Base-by-base conservation (phyloP, 2,329 filamentous ascomycete genomes). In the Alternaria longipes region DNA sequence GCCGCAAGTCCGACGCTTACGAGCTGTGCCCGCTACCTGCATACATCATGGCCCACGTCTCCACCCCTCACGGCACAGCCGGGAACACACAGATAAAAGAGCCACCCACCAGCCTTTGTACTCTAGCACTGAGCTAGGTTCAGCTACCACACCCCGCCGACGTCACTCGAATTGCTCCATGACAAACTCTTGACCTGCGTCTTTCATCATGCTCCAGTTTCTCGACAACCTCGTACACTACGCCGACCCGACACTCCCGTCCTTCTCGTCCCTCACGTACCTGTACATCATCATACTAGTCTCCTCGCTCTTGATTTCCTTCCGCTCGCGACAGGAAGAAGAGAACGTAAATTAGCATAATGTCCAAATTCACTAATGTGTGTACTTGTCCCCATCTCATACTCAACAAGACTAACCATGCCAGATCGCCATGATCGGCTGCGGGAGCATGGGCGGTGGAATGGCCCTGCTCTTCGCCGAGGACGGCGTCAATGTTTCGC, bases 381-480 rank as follows among this genome's bases (percentile, higher is more conserved):
- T 59, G 74, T 69, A 1, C 3, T 28, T 12, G 2, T 26, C n/a
- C 20, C 18, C 16, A 8, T 36, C 8, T 22, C 3, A 44, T 11
- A 8, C 6, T 12, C 0, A n/a, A 2, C 8, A n/a, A 5, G 20
- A 11, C 61, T 71, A 11, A 71, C n/a, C 16, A 32, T 0, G n/a
- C 1, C 50, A 85, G 81, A 75, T 88, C 62, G 85, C 84, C 52
- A 85, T 88, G 79, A 83, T 88, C 40, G 86, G 85, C 22, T 85
- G 83, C 18, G 86, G 86, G 5, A 84, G 81, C 66, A 89, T 88
- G 85, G 87, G 86, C n/a, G 83, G 82, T 4, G 85, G 83, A 59
- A 85, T 89, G 82, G 81, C 85, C 9, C 76, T 89, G 14, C 80
- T 88, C 4, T 85, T 88, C 61, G 86, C 86, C 16, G 86, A 89